Evolutionary conservation across 805 yeast genomes (phyloP).

Genomic region (Monosporozyma servazzii): DNA sequence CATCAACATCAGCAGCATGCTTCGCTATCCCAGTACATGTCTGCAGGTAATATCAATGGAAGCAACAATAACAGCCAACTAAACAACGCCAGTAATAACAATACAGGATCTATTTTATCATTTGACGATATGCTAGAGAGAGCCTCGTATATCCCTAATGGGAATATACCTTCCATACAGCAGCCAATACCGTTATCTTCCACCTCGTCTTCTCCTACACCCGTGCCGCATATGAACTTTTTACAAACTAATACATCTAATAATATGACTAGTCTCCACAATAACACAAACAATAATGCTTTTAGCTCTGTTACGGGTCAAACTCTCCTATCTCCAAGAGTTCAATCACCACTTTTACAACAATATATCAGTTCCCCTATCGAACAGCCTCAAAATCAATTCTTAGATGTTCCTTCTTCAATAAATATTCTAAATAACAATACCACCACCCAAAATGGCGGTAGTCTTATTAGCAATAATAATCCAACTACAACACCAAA

Average conservation of each 20-base stretch:
- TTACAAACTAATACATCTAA: background rate
- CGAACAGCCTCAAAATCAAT: background rate
- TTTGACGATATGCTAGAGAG: background rate
- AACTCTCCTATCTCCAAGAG: conserved; percentile 1
- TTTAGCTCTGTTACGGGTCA: background rate
- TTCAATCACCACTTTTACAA: background rate
- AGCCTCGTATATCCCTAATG: background rate
- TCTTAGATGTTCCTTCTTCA: background rate
- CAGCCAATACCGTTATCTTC: background rate
- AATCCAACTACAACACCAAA: background rate
- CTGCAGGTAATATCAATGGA: background rate
- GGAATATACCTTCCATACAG: background rate
- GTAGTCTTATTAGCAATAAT: background rate
- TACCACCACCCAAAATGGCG: conserved; percentile 10
- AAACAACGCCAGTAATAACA: background rate
- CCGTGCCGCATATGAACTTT: background rate
- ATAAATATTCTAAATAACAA: background rate
- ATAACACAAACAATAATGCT: conserved; percentile 3
- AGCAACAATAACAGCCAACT: background rate
- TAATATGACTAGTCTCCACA: background rate
- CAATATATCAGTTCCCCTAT: background rate
- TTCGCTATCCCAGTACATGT: background rate
- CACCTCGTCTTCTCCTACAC: background rate
- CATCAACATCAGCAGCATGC: background rate
- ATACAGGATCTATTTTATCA: background rate